Conservation (phyloP, 2,329 filamentous ascomycete species). For the Xylaria sp. region DNA sequence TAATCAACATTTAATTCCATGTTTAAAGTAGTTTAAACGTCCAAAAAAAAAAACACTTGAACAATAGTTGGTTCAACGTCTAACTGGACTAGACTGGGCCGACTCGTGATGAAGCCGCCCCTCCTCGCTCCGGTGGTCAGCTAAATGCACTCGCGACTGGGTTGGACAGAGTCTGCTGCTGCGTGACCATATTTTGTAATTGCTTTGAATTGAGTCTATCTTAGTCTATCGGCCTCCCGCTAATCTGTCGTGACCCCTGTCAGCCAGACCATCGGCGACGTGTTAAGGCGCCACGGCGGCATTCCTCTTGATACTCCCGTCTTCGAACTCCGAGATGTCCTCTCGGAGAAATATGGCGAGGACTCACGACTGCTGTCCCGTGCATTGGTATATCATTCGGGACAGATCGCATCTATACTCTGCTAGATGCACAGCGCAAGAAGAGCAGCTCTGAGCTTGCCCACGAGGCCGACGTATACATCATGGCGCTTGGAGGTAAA, state of each 20-base stretch:
- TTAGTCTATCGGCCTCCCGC: not conserved
- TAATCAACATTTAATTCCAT: no score
- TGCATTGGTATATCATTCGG: no score
- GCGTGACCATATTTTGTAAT: slow-evolving; percentile 76
- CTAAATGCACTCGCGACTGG: slow-evolving; percentile 82
- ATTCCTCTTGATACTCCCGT: slow-evolving; percentile 75
- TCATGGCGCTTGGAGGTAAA: slow-evolving; percentile 76
- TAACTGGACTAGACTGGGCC: no score
- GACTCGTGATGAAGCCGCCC: not conserved
- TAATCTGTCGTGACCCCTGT: slow-evolving; percentile 23
- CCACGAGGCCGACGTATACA: slow-evolving; percentile 74
- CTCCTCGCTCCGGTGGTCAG: not conserved
- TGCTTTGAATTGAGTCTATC: not conserved
- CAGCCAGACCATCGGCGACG: slow-evolving; percentile 51
- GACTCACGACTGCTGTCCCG: slow-evolving; percentile 61
- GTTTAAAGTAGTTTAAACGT: no score
- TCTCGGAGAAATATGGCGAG: slow-evolving; percentile 66
- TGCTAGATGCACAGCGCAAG: no score
- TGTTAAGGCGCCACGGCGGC: slow-evolving; percentile 72
- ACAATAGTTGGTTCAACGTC: no score
- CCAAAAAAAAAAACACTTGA: no score
- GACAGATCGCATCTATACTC: no score
- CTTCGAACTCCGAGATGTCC: slow-evolving; percentile 79
- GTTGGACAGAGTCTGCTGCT: slow-evolving; percentile 80
- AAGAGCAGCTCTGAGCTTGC: slow-evolving; percentile 57